These are phyloP conservation scores for Caloboletus firmus DNA, from an alignment of 1,284 basidiomycete genomes.

Conservation along the genomic window DNA sequence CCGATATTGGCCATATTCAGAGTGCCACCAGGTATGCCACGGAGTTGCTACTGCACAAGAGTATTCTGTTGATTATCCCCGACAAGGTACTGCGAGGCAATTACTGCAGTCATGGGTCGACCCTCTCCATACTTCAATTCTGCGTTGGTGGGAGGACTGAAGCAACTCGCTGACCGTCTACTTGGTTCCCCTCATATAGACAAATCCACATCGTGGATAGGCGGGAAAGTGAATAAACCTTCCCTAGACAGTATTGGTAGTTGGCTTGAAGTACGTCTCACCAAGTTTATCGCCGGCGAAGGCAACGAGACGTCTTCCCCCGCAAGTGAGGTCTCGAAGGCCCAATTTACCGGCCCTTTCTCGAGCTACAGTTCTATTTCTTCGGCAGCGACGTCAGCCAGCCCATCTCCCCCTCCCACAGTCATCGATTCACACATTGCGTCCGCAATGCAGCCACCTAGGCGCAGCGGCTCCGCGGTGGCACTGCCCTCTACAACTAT, in stretches of 20 bases:
- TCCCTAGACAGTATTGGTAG: constrained; percentile 91
- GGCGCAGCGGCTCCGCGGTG: constrained; percentile 66
- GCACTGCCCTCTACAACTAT: constrained; percentile 46
- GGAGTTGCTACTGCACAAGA: not conserved
- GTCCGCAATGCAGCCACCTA: constrained; percentile 43
- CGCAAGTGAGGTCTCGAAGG: constrained; percentile 41
- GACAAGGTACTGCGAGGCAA: constrained; percentile 89
- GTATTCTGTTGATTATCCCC: constrained; percentile 11
- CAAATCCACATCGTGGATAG: constrained; percentile 79
- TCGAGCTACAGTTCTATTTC: constrained; percentile 94
- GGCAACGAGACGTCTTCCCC: constrained; percentile 50
- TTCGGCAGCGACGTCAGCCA: constrained; percentile 68
- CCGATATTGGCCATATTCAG: constrained; percentile 77
- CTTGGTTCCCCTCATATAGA: constrained; percentile 73
- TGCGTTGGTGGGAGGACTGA: constrained; percentile 74
- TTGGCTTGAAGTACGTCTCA: constrained; percentile 93
- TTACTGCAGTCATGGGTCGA: constrained; percentile 67
- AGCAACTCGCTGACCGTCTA: constrained; percentile 80
- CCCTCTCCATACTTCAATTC: constrained; percentile 69
- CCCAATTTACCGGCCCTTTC: constrained; percentile 76
- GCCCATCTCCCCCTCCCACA: constrained; percentile 70
- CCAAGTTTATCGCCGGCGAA: constrained; percentile 95
- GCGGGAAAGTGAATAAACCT: constrained; percentile 79
- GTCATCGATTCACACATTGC: constrained; percentile 46
- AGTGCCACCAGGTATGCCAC: constrained; percentile 64